These are phyloP conservation scores for Astrothelium macrocarpum DNA, from an alignment of 495 filamentous ascomycete species.

Conservation along the genomic window DNA sequence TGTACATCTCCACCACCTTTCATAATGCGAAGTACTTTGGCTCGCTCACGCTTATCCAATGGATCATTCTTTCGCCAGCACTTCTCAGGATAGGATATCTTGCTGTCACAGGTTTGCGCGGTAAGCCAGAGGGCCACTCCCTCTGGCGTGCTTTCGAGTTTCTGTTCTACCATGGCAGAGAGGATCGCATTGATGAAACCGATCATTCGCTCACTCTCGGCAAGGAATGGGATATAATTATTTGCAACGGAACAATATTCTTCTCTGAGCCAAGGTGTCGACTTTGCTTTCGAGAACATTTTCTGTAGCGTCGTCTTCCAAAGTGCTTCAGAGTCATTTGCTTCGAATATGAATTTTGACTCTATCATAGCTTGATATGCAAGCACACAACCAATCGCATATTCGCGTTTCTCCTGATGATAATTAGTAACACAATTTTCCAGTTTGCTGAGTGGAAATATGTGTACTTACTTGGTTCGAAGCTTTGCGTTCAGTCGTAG, in stretches of 20 bases:
- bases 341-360: conserved; percentile 57
- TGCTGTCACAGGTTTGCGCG: conserved; percentile 51
- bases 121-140: conserved; percentile 82
- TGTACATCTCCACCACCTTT: conserved; percentile 54
- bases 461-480: conserved; percentile 48
- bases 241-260: conserved; percentile 32
- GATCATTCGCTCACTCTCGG: conserved; percentile 33
- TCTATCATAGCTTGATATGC: conserved; percentile 77
- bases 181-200: conserved; percentile 52
- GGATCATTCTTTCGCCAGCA: conserved; percentile 70
- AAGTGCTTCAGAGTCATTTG: conserved; percentile 36
- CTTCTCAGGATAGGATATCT: conserved; percentile 50
- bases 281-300: conserved; percentile 47
- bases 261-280: conserved; percentile 80
- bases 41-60: conserved; percentile 51
- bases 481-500: conserved; percentile 51
- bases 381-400: conserved; percentile 75
- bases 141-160: conserved; percentile 67
- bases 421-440: conserved; percentile 8
- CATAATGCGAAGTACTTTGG: conserved; percentile 59
- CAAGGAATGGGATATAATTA: conserved; percentile 59
- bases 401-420: conserved; percentile 69
- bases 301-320: conserved; percentile 55
- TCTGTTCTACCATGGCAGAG: conserved; percentile 48
- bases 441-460: conserved; percentile 2